Evolutionary conservation across 2,329 filamentous ascomycete species (phyloP).

Genomic region (Beauveria australis): DNA sequence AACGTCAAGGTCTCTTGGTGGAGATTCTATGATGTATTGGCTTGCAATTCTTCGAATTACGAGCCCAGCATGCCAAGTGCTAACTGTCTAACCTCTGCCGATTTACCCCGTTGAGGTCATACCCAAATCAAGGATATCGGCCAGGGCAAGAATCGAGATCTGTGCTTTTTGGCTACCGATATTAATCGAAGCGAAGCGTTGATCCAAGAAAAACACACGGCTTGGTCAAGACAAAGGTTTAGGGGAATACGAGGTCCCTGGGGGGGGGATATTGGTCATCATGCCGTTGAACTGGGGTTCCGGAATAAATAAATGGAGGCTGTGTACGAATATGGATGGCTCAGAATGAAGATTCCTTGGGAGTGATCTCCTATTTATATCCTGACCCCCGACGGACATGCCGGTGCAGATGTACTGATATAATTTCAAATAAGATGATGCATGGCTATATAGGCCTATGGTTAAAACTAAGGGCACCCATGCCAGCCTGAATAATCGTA

Average conservation of each 20-base stretch:
- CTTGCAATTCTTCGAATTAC: background rate
- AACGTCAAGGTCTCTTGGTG: background rate
- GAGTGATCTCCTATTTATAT: background rate
- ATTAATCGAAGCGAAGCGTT: background rate
- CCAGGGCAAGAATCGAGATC: background rate
- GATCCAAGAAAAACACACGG: background rate
- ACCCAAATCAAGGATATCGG: background rate
- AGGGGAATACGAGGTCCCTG: background rate
- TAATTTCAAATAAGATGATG: too few species aligned
- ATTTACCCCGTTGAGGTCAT: background rate
- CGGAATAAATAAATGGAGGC: background rate
- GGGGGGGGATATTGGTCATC: background rate
- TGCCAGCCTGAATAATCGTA: too few species aligned
- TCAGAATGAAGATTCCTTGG: background rate
- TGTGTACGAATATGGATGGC: background rate
- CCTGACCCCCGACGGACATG: background rate
- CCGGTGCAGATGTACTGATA: too few species aligned
- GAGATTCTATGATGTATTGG: conserved; percentile 3
- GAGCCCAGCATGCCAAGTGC: background rate
- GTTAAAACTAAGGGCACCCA: too few species aligned
- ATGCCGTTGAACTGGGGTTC: background rate
- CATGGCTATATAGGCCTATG: too few species aligned
- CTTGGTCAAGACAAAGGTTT: background rate
- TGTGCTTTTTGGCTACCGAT: background rate
- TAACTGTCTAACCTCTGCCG: too few species aligned